Evolutionary conservation across 257 asterid genomes (phyloP), one percentile per base, ranked within the genome.

Genomic region (Galeopsis tetrahit): DNA sequence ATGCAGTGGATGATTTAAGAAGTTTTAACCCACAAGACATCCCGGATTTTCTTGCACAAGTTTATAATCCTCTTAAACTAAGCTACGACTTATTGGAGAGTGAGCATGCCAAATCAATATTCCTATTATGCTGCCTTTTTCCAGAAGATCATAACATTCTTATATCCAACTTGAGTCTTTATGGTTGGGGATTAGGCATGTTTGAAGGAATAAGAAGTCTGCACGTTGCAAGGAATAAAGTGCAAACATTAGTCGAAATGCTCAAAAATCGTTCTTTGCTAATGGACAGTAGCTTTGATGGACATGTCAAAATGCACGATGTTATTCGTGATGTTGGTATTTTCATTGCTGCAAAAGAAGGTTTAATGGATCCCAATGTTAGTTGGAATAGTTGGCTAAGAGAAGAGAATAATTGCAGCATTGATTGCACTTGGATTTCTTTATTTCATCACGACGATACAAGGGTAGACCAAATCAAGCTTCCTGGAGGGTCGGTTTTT

Each of bases 1-100:
- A 77, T 68, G 80, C 78, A 10, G 62, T 73, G 1, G 1, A 1
- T 2, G 76, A 79, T 33, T 8, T 79, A 17, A 31, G 10, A 60
- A 42, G 28, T 39, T 34, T 70, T 9, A 38, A 51, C 3, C 66
- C 77, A 7, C 6, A 2, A 2, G 63, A 73, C 17, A 32, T 63
- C 13, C 56, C 55, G 0, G 0, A 53, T 4, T 63, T 72, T 36
- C 57, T 73, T 28, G 21, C 2, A 34, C 13, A 44, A 2, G 73
- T 74, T 2, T 74, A 74, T 57, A 74, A 31, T 3, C 78, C 73
- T 32, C 15, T 74, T 1, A 74, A 57, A 4, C 62, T 74, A 8
- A 66, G 78, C 38, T 74, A 66, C 7, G 62, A 74, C 4, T 74
- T 66, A 10, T 74, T 74, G 62, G 61, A 74, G 0, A 66, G 2